Conservation (phyloP, 805 yeast species). For the Candida taoyuanica region DNA sequence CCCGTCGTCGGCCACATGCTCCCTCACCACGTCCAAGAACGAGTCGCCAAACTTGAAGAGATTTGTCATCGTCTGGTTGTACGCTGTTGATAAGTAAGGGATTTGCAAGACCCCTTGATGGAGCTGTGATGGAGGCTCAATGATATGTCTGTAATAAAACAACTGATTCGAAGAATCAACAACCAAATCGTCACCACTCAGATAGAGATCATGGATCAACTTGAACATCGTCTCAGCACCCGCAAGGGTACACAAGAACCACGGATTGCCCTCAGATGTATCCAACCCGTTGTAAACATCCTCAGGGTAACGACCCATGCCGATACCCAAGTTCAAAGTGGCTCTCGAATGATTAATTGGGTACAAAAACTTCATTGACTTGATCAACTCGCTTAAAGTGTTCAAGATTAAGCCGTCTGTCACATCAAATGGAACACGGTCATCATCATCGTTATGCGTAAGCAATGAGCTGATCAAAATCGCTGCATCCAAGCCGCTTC, state of each 20-base stretch:
- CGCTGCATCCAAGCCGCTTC: slow-evolving; percentile 81
- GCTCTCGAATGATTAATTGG: slow-evolving; percentile 62
- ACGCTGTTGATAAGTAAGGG: slow-evolving; percentile 37
- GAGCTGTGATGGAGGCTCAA: slow-evolving; percentile 13
- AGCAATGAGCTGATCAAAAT: slow-evolving; percentile 42
- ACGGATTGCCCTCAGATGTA: slow-evolving; percentile 80
- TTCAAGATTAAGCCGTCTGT: slow-evolving; percentile 53
- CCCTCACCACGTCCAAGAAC: slow-evolving; percentile 52
- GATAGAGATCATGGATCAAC: slow-evolving; percentile 42
- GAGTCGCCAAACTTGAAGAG: slow-evolving; percentile 61
- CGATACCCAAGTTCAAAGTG: slow-evolving; percentile 45
- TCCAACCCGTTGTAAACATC: slow-evolving; percentile 79
- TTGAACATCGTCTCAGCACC: slow-evolving; percentile 63
- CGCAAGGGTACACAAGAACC: slow-evolving; percentile 78
- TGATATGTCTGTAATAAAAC: slow-evolving; percentile 30
- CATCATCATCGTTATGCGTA: slow-evolving; percentile 45
- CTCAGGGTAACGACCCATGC: slow-evolving; percentile 89
- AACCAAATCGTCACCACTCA: slow-evolving; percentile 38
- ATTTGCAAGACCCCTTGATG: slow-evolving; percentile 11
- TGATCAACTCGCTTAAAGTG: slow-evolving; percentile 56
- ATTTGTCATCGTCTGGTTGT: slow-evolving; percentile 39
- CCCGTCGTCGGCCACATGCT: slow-evolving; percentile 61
- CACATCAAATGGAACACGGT: slow-evolving; percentile 55
- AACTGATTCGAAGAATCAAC: slow-evolving; percentile 30
- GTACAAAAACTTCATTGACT: slow-evolving; percentile 68